Conservation (phyloP, 2,329 filamentous ascomycete genomes). For the Clonostachys rosea region DNA sequence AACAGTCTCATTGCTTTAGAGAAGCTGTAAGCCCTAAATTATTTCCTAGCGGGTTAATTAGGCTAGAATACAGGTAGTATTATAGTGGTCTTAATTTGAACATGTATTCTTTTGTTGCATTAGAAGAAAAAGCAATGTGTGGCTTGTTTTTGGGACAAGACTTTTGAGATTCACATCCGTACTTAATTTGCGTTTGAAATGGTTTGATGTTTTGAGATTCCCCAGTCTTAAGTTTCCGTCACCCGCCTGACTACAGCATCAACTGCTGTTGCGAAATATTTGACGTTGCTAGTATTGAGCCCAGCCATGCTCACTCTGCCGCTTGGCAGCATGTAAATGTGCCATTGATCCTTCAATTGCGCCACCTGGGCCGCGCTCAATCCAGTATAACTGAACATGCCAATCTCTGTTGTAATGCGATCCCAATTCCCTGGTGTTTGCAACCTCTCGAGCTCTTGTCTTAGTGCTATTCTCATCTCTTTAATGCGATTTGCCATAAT, state of each 20-base stretch:
- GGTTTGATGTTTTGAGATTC: too few species aligned
- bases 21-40: too few species aligned
- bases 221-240: too few species aligned
- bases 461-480: slow-evolving; percentile 77
- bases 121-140: too few species aligned
- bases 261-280: slow-evolving; percentile 87
- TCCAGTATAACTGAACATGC: slow-evolving; percentile 97
- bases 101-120: too few species aligned
- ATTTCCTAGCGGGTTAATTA: too few species aligned
- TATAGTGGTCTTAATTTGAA: too few species aligned
- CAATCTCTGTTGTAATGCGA: slow-evolving; percentile 97
- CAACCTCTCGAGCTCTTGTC: slow-evolving; percentile 75
- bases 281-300: slow-evolving; percentile 86
- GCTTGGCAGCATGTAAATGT: slow-evolving; percentile 95
- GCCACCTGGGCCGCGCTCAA: slow-evolving; percentile 69
- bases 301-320: slow-evolving; percentile 98
- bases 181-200: too few species aligned
- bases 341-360: slow-evolving; percentile 63
- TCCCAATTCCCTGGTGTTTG: slow-evolving; percentile 89
- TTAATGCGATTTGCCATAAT: slow-evolving; percentile 97
- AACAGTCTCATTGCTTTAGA: too few species aligned
- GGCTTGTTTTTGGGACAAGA: too few species aligned
- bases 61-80: too few species aligned
- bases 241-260: slow-evolving; percentile 65
- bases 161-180: too few species aligned